Evolutionary conservation across 2,329 filamentous ascomycete species (phyloP).

Genomic region (Hypoxylon sp.): DNA sequence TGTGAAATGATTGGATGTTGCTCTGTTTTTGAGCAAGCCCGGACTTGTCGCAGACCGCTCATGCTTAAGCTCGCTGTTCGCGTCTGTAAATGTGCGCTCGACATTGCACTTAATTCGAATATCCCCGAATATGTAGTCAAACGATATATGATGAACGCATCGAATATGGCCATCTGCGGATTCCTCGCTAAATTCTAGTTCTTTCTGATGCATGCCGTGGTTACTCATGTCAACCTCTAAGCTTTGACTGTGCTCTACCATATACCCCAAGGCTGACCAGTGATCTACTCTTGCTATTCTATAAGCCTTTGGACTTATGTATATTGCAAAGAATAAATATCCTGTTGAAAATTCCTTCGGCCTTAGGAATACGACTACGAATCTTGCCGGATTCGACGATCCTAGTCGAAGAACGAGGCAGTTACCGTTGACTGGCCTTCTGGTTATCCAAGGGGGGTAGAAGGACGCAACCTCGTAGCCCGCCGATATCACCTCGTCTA

Average conservation of each 20-base stretch:
- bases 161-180: background rate
- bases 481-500: constrained; percentile 17
- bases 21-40: background rate
- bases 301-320: constrained; percentile 6
- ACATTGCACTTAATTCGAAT: constrained; percentile 27
- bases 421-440: constrained; percentile 7
- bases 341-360: constrained; percentile 8
- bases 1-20: background rate
- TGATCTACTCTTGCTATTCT: constrained; percentile 14
- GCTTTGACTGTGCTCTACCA: constrained; percentile 25
- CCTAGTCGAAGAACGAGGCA: constrained; percentile 20
- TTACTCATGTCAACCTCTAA: constrained; percentile 25
- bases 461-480: constrained; percentile 29
- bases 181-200: constrained; percentile 20
- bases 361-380: constrained; percentile 26
- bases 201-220: constrained; percentile 17
- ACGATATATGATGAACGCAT: constrained; percentile 20
- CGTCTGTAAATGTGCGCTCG: background rate
- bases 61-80: background rate
- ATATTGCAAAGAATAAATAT: constrained; percentile 25
- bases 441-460: constrained; percentile 32
- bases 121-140: constrained; percentile 32
- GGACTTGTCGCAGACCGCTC: background rate
- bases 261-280: constrained; percentile 25
- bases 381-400: constrained; percentile 18